Evolutionary conservation across 805 yeast genomes (phyloP), one percentile per base, ranked within the genome.

Genomic region (Phaffomyces opuntiae): DNA sequence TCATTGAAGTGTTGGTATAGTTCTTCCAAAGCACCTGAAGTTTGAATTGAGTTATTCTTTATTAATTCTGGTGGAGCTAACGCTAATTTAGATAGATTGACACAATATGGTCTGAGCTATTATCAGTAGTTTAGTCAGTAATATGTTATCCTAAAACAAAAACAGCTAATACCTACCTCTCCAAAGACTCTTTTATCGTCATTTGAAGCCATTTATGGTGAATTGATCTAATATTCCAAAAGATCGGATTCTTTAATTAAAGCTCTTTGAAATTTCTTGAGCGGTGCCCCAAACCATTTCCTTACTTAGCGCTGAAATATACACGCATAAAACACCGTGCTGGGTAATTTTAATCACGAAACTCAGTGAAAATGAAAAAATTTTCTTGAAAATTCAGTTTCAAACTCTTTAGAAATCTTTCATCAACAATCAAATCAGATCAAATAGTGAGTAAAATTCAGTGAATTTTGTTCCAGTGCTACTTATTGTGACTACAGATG

Each of bases 31-130:
- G 72, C 61, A 5, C 60, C 51, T 0, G 65, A 46, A 1, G 72
- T 50, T 11, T 56, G 50, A 4, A 45, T 37, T 3, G 74, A 63
- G 12, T 58, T 55, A n/a, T 64, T 60, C 50, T 65, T 60, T 40
- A 64, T 63, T 2, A 54, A 39, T 7, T 60, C 66, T 1, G 52
- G 55, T 7, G 75, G 72, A 7, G 73, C 61, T 43, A 76, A 67
- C 1, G 77, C 66, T 5, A 68, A 44, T 40, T 67, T 65, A 0
- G 80, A 75, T 7, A 76, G 54, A 3, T 51, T 60, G 11, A 75
- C 67, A 61, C 81, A 76, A 31, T 54, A 48, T 0, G 73, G 74
- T 42, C 68, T 67, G 37, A 76, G 45, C 53, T 17, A 11, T 9
- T 60, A 12, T 12, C n/a, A 17, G 5, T 7, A 12, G 24, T 19